A percentile compares a stretch with the other conserved stretches of the same genome.
phyloP scores from a whole-genome alignment of 179 eudicot genomes.

The Amaranthus tricolor region DNA sequence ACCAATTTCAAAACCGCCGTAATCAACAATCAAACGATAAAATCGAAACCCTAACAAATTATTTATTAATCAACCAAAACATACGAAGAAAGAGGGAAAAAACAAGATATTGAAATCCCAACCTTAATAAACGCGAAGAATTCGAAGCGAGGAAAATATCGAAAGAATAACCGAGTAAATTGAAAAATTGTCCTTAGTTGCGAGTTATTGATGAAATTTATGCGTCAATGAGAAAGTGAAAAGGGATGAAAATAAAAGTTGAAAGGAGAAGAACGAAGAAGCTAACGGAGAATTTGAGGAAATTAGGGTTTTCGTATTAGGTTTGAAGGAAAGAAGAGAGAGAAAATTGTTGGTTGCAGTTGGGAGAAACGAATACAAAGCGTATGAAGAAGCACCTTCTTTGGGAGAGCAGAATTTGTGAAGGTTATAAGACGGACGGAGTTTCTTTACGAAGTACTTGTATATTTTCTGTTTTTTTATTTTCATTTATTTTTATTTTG shows the following conservation, averaged over 20 bases:
- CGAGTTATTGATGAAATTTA: not conserved
- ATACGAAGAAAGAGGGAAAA: not conserved
- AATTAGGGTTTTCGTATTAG: constrained; percentile 6
- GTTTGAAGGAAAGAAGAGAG: constrained; percentile 14
- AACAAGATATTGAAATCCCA: constrained; percentile 2
- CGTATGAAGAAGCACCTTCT: constrained; percentile 32
- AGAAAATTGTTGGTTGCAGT: constrained; percentile 8
- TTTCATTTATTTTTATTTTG: no score
- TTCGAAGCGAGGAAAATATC: not conserved
- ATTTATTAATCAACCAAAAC: not conserved
- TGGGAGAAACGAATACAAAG: constrained; percentile 27
- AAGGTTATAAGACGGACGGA: constrained; percentile 5
- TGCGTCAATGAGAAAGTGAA: not conserved
- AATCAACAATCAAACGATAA: not conserved
- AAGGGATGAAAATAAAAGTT: not conserved
- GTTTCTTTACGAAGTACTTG: not conserved
- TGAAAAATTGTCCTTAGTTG: not conserved
- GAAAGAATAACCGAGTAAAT: not conserved
- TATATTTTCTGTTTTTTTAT: not conserved
- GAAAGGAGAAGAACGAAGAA: not conserved
- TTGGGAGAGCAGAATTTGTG: constrained; percentile 10
- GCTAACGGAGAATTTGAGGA: not conserved
- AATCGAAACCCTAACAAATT: not conserved
- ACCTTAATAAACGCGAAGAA: not conserved
- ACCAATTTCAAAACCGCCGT: not conserved